Evolutionary conservation across 2,329 filamentous ascomycete genomes (phyloP), one percentile per base, ranked within the genome.

Genomic region (Cordyceps pruinosa): DNA sequence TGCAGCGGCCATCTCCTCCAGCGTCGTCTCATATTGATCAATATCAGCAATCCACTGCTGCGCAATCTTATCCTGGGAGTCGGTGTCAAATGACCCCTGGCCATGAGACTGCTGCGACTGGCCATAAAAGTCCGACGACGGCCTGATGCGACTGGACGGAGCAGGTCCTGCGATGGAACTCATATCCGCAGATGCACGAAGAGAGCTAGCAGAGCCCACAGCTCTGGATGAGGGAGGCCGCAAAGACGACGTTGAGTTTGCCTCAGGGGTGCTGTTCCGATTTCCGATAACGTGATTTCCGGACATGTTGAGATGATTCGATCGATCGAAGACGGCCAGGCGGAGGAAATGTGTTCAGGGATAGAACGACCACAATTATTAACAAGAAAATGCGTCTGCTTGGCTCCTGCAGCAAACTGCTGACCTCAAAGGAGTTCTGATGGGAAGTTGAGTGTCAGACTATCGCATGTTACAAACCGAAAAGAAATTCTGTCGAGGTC

Each of bases 21-120:
- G 75, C 1, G 94, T 99, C n/a, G 87, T 96, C 78, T 99, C 94
- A 68, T 97, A 97, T 72, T 97, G 93, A 70, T 99, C 94, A 65
- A 99, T 97, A 68, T 99, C 94, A 57, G 93, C 91, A 66, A 99
- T 93, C 94, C 94, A 99, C 74, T 99, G 92, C 76, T 97, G 92
- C 51, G 93, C 91, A 62, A 93, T 89, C 73, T 92, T 93, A 71
- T 97, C 94, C 71, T 94, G 86, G 10, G 88, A 85, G 72, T 97
- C 94, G 61, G 76, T 73, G 56, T 97, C 92, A 21, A 82, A 75
- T 65, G 81, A 85, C 63, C 78, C 82, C 60, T 89, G 86, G 66
- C 78, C 81, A 66, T 84, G 85, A 61, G 81, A 81, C 70, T 87
- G 81, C 66, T 89, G 84, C 44, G 82, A 75, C 67, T 88, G 89